Base-by-base conservation (phyloP, 2,329 filamentous ascomycete genomes). In the Colletotrichum coccodes region DNA sequence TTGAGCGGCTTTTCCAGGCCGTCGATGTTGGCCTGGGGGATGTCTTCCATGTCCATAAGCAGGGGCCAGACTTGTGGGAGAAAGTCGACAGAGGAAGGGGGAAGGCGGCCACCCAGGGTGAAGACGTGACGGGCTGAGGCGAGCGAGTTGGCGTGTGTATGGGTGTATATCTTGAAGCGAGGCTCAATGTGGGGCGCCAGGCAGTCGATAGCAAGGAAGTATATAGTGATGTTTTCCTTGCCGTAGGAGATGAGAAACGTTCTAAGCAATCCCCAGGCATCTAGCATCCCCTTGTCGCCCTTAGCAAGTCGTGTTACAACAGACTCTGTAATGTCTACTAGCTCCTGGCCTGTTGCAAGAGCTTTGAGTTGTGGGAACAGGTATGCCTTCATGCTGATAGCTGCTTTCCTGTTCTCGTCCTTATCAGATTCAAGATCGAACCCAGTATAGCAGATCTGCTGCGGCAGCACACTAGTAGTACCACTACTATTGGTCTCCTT, bases 161-260 rank as follows among this genome's bases (percentile, higher is more conserved):
- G 14, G 14, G 9, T 2, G 44, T 60, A 60, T 5, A 60, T 23
- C 23, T 60, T 60, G 11, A 60, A 60, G 16, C 57, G 57, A 16
- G 57, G 44, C 23, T 30, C 18, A 6, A 7, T 40, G 44, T 1
- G 2, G 23, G 32, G 57, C 52, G 72, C 6, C 54, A 68, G 28
- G 71, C 72, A 60, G 57, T 60, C 57, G 23, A 60, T 60, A 11
- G 57, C 57, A 18, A 60, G 57, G 32, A 60, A 60, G 34, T 60
- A n/a, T 9, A 60, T 30, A n/a, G 21, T 53, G 6, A 23, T 28
- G 1, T 50, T 38, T 6, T 60, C 23, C 23, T n/a, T 16, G 16
- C 32, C 23, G 23, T 60, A 4, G 23, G 32, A 9, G 42, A 21
- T 3, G 11, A 60, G 57, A 30, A 50, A 60, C 6, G 9, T 16